A percentile compares a stretch with the other conserved stretches of the same genome.
These are phyloP conservation scores for Fusarium musae DNA, from an alignment of 2,329 filamentous ascomycete genomes.

Conservation along the genomic window DNA sequence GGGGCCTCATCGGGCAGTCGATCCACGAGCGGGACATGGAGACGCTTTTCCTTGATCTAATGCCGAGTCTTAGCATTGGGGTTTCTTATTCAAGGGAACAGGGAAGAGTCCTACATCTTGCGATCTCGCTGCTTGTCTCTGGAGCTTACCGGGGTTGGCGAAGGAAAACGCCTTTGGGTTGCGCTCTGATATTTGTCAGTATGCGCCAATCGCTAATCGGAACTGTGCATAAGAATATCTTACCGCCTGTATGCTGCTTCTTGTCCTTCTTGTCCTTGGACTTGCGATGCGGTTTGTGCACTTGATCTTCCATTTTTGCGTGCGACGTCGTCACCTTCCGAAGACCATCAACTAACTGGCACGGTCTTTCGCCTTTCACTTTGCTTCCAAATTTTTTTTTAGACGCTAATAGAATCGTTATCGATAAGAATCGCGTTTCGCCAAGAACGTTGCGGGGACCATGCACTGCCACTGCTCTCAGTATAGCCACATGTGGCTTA, in stretches of 20 bases:
- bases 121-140: slow-evolving; percentile 77
- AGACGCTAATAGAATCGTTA: slow-evolving; percentile 19
- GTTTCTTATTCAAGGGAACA: background rate
- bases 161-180: slow-evolving; percentile 94
- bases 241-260: slow-evolving; percentile 51
- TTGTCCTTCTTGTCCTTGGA: slow-evolving; percentile 87
- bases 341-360: slow-evolving; percentile 35
- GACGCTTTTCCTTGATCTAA: slow-evolving; percentile 91
- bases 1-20: slow-evolving; percentile 94
- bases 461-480: background rate
- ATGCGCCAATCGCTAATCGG: slow-evolving; percentile 10
- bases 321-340: slow-evolving; percentile 42
- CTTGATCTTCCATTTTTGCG: slow-evolving; percentile 79
- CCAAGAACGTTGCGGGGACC: background rate
- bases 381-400: slow-evolving; percentile 11
- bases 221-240: background rate
- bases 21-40: slow-evolving; percentile 97
- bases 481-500: slow-evolving; percentile 14
- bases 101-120: slow-evolving; percentile 68
- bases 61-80: slow-evolving; percentile 38
- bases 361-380: slow-evolving; percentile 12
- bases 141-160: slow-evolving; percentile 81
- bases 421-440: slow-evolving; percentile 24
- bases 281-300: slow-evolving; percentile 86
- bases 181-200: slow-evolving; percentile 61